Conservation (phyloP, 805 yeast species). For the Kregervanrija pseudodelftensis region DNA sequence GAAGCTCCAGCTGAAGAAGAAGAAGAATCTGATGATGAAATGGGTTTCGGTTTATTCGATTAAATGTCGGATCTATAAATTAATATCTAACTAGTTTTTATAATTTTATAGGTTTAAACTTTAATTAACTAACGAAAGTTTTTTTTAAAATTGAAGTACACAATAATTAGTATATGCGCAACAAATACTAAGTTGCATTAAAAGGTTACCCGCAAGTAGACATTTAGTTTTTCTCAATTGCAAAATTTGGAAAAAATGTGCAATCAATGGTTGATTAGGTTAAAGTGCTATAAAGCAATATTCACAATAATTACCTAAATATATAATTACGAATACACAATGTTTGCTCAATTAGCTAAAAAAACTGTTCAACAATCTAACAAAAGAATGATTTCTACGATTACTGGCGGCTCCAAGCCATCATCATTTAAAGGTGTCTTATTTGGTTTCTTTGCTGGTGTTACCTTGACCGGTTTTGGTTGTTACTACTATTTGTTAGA, state of each 20-base stretch:
- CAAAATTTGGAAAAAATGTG: constrained; percentile 16
- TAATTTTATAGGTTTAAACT: neutral
- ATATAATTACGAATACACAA: neutral
- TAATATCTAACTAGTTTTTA: neutral
- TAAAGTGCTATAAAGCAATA: neutral
- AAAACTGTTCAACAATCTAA: constrained; percentile 6
- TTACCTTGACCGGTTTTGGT: constrained; percentile 63
- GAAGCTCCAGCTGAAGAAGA: constrained; percentile 71
- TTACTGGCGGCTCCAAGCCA: constrained; percentile 4
- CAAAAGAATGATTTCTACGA: constrained; percentile 8
- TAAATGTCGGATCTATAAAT: constrained; percentile 34
- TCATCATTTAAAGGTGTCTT: constrained; percentile 36
- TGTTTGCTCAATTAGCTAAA: constrained; percentile 16
- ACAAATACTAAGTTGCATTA: no score
- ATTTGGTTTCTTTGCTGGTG: constrained; percentile 75
- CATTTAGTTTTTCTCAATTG: no score
- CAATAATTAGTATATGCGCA: no score
- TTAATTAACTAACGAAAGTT: neutral
- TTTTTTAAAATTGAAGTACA: neutral
- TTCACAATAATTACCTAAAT: neutral
- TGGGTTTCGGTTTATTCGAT: constrained; percentile 99
- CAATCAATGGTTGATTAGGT: constrained; percentile 2
- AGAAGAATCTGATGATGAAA: constrained; percentile 40
- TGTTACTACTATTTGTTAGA: constrained; percentile 75
- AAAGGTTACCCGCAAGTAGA: no score